phyloP scores from a whole-genome alignment of 768 basidiomycete genomes.

The Phallus indusiatus region DNA sequence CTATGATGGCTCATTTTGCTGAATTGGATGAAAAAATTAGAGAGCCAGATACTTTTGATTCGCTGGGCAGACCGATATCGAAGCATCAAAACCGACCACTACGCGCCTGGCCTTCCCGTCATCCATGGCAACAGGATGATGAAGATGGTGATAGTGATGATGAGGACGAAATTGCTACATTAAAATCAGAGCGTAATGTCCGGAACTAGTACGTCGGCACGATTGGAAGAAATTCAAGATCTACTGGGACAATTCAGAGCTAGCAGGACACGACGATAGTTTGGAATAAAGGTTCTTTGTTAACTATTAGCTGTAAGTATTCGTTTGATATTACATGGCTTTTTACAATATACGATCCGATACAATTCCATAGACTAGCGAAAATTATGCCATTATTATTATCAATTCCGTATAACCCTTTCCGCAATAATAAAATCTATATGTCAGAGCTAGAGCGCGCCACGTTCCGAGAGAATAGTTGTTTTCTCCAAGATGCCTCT shows the following conservation, averaged over 20 bases:
- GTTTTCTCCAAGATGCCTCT: slow-evolving; percentile 3
- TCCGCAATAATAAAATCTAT: neutral
- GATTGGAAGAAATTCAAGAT: neutral
- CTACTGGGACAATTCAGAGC: neutral
- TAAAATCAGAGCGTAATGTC: neutral
- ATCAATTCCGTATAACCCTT: neutral
- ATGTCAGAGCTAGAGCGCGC: neutral
- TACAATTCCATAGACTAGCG: neutral
- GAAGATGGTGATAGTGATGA: neutral
- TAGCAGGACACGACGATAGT: neutral
- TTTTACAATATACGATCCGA: too few species aligned
- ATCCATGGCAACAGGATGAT: neutral
- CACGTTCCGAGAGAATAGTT: neutral
- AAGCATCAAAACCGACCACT: neutral
- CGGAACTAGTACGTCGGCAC: neutral
- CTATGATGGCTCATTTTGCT: neutral
- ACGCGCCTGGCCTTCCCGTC: neutral
- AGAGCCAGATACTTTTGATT: neutral
- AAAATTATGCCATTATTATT: neutral
- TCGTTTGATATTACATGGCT: too few species aligned
- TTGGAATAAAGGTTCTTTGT: neutral
- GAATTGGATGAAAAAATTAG: neutral
- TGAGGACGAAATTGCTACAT: neutral
- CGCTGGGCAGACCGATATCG: neutral
- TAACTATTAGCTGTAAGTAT: too few species aligned